Conservation (phyloP, 1,284 basidiomycete species). For the Prillingera fragicola region DNA sequence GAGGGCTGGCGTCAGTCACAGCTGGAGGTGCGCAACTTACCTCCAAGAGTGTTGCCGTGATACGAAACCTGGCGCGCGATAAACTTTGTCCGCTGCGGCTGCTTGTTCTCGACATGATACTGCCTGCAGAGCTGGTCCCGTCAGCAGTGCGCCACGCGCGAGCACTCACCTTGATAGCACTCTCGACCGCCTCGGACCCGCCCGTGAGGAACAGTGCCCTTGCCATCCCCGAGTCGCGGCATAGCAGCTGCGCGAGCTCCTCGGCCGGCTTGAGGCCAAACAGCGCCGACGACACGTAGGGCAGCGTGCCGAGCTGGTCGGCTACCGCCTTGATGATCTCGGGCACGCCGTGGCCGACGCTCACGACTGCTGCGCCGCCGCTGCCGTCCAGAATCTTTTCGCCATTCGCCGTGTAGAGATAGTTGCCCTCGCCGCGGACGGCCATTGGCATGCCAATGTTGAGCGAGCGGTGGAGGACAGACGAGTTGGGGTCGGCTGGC, state of each 20-base stretch:
- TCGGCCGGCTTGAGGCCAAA: constrained; percentile 27
- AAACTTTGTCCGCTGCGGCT: constrained; percentile 65
- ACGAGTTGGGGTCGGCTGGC: too few species aligned
- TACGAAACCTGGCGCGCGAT: constrained; percentile 73
- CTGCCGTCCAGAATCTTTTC: constrained; percentile 26
- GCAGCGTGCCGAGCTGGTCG: constrained; percentile 61
- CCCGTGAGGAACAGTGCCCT: constrained; percentile 28
- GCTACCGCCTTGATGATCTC: constrained; percentile 39
- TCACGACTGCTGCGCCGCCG: constrained; percentile 77
- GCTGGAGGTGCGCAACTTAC: constrained; percentile 11
- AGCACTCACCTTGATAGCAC: constrained; percentile 12
- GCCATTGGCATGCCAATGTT: constrained; percentile 16
- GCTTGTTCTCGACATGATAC: constrained; percentile 57
- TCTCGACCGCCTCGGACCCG: constrained; percentile 14
- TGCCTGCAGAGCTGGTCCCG: constrained; percentile 52
- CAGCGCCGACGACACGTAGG: constrained; percentile 36
- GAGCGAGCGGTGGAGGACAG: constrained; percentile 25
- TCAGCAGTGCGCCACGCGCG: not conserved
- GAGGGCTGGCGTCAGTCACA: constrained; percentile 11
- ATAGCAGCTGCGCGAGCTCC: constrained; percentile 55
- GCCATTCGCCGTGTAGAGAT: constrained; percentile 24
- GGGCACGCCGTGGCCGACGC: constrained; percentile 68
- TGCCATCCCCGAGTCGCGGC: constrained; percentile 49
- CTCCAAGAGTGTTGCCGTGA: constrained; percentile 72
- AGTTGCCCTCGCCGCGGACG: constrained; percentile 22